These are phyloP conservation scores for Echeveria elegans DNA, from an alignment of 164 flowering plant genomes.

Conservation along the genomic window DNA sequence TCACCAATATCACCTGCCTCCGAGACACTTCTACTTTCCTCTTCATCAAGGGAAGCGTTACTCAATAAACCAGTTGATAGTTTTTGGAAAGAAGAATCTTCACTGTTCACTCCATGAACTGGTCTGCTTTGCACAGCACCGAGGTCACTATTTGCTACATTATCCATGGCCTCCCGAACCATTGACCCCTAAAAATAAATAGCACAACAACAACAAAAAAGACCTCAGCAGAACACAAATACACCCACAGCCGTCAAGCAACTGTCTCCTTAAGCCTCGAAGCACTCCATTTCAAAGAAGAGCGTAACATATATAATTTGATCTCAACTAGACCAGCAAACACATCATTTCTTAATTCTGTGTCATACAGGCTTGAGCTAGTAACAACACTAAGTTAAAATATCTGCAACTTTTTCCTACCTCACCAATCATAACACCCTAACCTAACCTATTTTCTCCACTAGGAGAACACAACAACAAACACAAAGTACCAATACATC, in stretches of 20 bases:
- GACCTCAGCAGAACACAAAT: too few relatives aligned
- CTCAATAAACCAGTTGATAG: constrained; percentile 24
- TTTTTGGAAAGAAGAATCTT: constrained; percentile 18
- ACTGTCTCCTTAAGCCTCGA: neutral
- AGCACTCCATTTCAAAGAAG: neutral
- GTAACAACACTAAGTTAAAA: too few relatives aligned
- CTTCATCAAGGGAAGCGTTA: constrained; percentile 19
- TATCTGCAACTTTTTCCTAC: too few relatives aligned
- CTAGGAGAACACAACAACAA: too few relatives aligned
- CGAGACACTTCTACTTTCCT: constrained; percentile 48
- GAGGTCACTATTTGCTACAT: neutral
- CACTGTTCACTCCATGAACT: neutral
- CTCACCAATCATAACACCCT: too few relatives aligned
- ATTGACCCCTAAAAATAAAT: too few relatives aligned
- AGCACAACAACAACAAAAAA: neutral
- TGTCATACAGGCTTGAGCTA: too few relatives aligned
- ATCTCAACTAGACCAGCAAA: neutral
- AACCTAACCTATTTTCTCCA: too few relatives aligned
- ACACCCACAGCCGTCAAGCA: neutral
- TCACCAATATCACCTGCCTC: constrained; percentile 84
- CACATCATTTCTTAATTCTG: too few relatives aligned
- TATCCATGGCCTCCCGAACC: neutral
- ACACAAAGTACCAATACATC: too few relatives aligned
- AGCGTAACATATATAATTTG: neutral
- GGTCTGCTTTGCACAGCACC: neutral